Conservation (phyloP, 1,139 yeast genomes). For the Blastobotrys niveus region DNA sequence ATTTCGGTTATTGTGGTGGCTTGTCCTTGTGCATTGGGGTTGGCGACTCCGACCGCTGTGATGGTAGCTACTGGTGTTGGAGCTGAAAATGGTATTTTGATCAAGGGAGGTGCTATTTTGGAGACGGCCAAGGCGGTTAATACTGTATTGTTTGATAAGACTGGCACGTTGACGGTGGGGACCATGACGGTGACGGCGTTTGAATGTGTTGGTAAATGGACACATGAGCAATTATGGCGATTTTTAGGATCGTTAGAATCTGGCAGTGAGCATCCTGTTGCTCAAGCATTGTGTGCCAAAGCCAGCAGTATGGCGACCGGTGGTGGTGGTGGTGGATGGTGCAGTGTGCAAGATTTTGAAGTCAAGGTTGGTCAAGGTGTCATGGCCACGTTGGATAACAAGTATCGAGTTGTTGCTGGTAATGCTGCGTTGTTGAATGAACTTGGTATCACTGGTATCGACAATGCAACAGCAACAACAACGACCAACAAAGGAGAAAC, state of each 20-base stretch:
- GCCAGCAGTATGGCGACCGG: constrained; percentile 24
- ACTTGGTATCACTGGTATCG: constrained; percentile 23
- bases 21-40: constrained; percentile 95
- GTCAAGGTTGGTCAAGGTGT: constrained; percentile 72
- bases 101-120: constrained; percentile 88
- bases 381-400: constrained; percentile 37
- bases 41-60: constrained; percentile 97
- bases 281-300: constrained; percentile 52
- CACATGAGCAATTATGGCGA: constrained; percentile 47
- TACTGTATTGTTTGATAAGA: constrained; percentile 81
- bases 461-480: constrained; percentile 2
- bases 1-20: constrained; percentile 95
- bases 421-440: constrained; percentile 45
- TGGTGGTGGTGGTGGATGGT: not conserved
- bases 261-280: constrained; percentile 85
- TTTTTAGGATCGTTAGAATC: constrained; percentile 59
- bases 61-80: constrained; percentile 99
- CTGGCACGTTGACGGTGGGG: constrained; percentile 92
- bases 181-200: constrained; percentile 52
- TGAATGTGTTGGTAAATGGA: constrained; percentile 17
- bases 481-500: constrained; percentile 23
- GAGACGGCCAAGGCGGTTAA: constrained; percentile 66
- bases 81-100: constrained; percentile 79
- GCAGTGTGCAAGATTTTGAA: constrained; percentile 39
- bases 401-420: constrained; percentile 49